Base-by-base conservation (phyloP, 1,284 basidiomycete genomes). In the Trichosporon faecale region DNA sequence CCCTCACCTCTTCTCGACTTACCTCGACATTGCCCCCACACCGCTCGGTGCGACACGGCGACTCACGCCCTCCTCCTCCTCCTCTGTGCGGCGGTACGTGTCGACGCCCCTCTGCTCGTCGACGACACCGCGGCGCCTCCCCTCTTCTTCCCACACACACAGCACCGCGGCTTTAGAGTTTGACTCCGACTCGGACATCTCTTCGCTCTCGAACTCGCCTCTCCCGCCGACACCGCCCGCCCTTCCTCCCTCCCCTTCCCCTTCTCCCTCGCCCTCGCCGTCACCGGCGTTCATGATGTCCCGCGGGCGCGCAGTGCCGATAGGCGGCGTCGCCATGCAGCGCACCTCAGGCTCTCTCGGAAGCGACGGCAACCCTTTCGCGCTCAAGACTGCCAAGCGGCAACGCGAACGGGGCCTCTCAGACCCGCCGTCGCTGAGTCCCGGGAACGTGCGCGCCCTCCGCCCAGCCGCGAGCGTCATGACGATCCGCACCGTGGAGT, bases 361-460 rank as follows among this genome's bases (percentile, higher is more conserved):
- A 8, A 68, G 66, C n/a, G 72, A 73, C 69, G 68, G 67, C 40
- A 73, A 73, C 72, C 72, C 72, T 3, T 68, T 67, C 64, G 57
- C 57, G 2, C 2, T 27, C 29, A 61, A 31, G 57, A 29, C 29
- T 4, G 35, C 12, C 35, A 29, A 61, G 57, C 27, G 27, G 57
- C 27, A 33, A 12, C 27, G 57, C 4, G 57, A 61, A 6, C 57
- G 57, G 1, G 57, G 57, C 6, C 57, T 61, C 27, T n/a, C 16
- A 16, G 57, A 61, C 27, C 57, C 57, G 29, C 29, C 57, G 8
- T 31, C 27, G 12, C 57, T 29, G 27, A 61, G 16, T 8, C 1
- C 29, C 16, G 27, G 16, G 16, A 33, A 31, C 29, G 57, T 61
- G 18, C 57, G 57, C 27, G 57, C 57, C 8, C 57, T 61, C 29